phyloP scores from a whole-genome alignment of 257 asterid species.

The Solanum neorickii region DNA sequence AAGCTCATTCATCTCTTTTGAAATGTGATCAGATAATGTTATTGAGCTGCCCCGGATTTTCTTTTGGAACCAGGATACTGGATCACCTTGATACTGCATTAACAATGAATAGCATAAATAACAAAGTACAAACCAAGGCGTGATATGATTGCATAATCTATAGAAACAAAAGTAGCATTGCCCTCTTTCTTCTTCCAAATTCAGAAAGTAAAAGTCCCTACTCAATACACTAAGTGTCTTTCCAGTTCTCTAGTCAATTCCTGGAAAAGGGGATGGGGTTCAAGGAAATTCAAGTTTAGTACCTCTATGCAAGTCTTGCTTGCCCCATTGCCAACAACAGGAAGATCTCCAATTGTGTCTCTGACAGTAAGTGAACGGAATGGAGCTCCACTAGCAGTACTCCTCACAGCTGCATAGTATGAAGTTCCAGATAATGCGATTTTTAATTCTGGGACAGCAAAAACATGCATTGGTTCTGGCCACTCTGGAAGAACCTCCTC shows the following conservation, averaged over 20 bases:
- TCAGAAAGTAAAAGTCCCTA: neutral
- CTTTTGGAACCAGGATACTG: conserved; percentile 86
- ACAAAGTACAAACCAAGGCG: neutral
- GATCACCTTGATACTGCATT: conserved; percentile 66
- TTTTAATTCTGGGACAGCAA: conserved; percentile 71
- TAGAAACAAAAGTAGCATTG: neutral
- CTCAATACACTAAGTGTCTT: neutral
- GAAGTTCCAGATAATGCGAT: conserved; percentile 43
- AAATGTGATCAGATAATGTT: conserved; percentile 55
- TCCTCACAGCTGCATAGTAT: conserved; percentile 71
- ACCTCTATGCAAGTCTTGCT: conserved; percentile 55
- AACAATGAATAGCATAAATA: neutral
- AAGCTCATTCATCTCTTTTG: conserved; percentile 90
- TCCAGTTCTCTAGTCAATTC: neutral
- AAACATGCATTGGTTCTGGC: conserved; percentile 99
- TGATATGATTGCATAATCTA: neutral
- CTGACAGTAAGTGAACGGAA: conserved; percentile 88
- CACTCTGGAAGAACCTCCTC: conserved; percentile 88
- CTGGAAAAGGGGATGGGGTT: neutral
- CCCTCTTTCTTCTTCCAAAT: neutral
- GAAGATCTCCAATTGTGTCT: conserved; percentile 95
- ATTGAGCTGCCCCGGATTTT: conserved; percentile 53
- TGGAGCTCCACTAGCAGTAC: conserved; percentile 88
- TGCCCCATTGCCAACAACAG: conserved; percentile 82
- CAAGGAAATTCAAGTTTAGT: neutral